These are phyloP conservation scores for Terfezia boudieri DNA, from an alignment of 495 filamentous ascomycete species.

Conservation along the genomic window DNA sequence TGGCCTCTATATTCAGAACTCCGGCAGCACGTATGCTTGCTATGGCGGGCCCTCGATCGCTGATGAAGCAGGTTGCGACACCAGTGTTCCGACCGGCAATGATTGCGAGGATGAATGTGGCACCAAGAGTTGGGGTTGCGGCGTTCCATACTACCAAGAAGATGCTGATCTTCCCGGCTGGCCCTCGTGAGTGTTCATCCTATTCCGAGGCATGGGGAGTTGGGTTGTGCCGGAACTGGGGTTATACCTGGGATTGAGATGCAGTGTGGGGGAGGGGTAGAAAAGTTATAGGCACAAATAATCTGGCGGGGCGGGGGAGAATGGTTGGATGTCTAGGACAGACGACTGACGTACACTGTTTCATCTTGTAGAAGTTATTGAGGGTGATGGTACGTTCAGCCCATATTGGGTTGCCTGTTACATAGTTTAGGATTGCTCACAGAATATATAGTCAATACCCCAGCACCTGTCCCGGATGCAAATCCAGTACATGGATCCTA, in stretches of 20 bases:
- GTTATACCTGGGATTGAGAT: conserved; percentile 3
- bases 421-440: background rate
- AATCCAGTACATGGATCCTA: conserved; percentile 72
- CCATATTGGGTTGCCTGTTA: background rate
- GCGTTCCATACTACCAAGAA: conserved; percentile 52
- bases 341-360: background rate
- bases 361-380: conserved; percentile 36
- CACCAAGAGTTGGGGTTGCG: conserved; percentile 20
- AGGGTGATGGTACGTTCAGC: conserved; percentile 48
- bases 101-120: background rate
- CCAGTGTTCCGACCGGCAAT: background rate
- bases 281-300: no score
- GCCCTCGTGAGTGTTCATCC: conserved; percentile 34
- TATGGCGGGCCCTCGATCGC: background rate
- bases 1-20: background rate
- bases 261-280: background rate
- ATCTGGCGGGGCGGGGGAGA: no score
- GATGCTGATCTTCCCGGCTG: conserved; percentile 43
- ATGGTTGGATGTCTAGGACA: no score
- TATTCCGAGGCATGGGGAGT: conserved; percentile 8
- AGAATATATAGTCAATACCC: conserved; percentile 51
- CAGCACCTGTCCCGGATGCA: conserved; percentile 47
- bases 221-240: conserved; percentile 14
- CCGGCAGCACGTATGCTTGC: background rate
- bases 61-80: background rate